Conservation (phyloP, 495 filamentous ascomycete species). For the Rhizodiscina lignyota region DNA sequence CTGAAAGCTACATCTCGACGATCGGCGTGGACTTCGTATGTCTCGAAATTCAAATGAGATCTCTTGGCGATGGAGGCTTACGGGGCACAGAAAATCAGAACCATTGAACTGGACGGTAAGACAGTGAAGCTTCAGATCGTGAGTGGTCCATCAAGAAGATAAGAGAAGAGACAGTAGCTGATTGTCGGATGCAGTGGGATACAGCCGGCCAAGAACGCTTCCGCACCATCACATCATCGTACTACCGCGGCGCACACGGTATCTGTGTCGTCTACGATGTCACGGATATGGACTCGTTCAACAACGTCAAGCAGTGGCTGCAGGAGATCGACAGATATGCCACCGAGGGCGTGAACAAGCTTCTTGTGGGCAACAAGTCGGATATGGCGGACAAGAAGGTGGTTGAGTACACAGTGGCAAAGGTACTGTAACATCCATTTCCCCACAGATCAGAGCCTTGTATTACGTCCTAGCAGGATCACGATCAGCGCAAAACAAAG, state of each 20-base stretch:
- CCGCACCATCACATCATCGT: conserved; percentile 98
- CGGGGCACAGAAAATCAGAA: conserved; percentile 99
- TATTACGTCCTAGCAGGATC: too few species aligned
- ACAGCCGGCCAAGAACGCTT: conserved; percentile 98
- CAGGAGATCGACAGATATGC: conserved; percentile 99
- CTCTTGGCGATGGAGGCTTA: too few species aligned
- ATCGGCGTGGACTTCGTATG: conserved; percentile 98
- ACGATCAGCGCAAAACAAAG: too few species aligned
- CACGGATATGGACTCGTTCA: conserved; percentile 99
- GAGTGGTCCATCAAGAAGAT: too few species aligned
- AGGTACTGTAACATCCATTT: conserved; percentile 46
- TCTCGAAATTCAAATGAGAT: conserved; percentile 3
- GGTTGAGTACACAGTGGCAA: conserved; percentile 96
- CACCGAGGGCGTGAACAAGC: conserved; percentile 97
- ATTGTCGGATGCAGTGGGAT: conserved; percentile 44
- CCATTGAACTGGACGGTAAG: conserved; percentile 97
- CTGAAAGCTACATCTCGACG: conserved; percentile 99
- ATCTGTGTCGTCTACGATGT: conserved; percentile 99
- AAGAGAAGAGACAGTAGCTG: too few species aligned
- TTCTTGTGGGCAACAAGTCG: conserved; percentile 98
- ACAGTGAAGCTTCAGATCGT: conserved; percentile 99
- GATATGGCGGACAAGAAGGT: conserved; percentile 99
- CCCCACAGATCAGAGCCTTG: too few species aligned
- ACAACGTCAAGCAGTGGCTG: conserved; percentile 99
- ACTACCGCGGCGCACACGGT: conserved; percentile 96